phyloP scores from a whole-genome alignment of 2,329 filamentous ascomycete species.

The Colletotrichum liaoningense region DNA sequence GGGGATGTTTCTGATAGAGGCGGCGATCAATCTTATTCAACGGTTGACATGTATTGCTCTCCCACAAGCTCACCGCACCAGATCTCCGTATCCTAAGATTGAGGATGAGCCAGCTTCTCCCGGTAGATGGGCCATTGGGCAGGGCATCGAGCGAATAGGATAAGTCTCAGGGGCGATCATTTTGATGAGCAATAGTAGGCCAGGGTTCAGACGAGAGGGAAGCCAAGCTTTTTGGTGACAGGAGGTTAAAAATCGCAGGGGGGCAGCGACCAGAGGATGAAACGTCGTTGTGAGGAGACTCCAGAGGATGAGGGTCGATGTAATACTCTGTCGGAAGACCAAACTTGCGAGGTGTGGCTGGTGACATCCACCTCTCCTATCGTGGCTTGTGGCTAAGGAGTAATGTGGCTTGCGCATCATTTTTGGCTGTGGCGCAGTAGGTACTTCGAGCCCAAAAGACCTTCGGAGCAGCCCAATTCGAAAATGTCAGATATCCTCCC shows the following conservation, averaged over 20 bases:
- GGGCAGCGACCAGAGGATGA: background rate
- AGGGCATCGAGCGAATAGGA: background rate
- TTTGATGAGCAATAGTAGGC: background rate
- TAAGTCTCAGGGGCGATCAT: background rate
- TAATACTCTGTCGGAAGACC: background rate
- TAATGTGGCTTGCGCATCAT: background rate
- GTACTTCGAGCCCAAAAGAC: background rate
- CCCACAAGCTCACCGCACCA: background rate
- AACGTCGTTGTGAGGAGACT: background rate
- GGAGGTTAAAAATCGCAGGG: constrained; percentile 28
- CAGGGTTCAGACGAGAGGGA: constrained; percentile 25
- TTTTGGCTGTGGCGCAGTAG: background rate
- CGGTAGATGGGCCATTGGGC: background rate
- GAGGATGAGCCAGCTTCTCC: background rate
- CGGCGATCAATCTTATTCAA: constrained; percentile 1
- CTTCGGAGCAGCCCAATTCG: constrained; percentile 16
- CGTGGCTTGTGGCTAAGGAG: background rate
- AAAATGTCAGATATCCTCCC: background rate
- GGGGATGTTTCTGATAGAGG: background rate
- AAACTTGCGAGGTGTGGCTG: background rate
- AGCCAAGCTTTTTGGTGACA: constrained; percentile 35
- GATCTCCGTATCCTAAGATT: background rate
- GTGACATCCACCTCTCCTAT: background rate
- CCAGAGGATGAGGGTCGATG: background rate
- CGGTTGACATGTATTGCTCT: background rate